phyloP scores from a whole-genome alignment of 371 early-diverging fungal species.

The Dinochytrium kinnereticum region DNA sequence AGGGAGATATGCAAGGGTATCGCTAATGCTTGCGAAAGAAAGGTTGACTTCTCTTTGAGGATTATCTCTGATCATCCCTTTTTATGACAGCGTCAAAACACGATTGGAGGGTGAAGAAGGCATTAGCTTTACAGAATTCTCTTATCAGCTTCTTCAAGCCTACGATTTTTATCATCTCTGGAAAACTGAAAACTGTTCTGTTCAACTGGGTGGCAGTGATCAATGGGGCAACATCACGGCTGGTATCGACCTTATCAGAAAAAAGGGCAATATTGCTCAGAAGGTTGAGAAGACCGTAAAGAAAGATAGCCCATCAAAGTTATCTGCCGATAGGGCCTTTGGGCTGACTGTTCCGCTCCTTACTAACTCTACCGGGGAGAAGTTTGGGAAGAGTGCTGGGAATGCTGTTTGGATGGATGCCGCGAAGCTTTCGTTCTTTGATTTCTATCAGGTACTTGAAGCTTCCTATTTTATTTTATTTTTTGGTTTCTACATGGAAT shows the following conservation, averaged over 20 bases:
- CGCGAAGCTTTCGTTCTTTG: slow-evolving; percentile 77
- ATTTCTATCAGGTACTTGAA: slow-evolving; percentile 83
- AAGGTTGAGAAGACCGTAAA: neutral
- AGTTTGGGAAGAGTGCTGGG: slow-evolving; percentile 96
- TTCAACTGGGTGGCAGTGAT: slow-evolving; percentile 95
- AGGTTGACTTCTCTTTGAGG: slow-evolving; percentile 52
- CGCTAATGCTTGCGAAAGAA: slow-evolving; percentile 86
- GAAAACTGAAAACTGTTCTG: slow-evolving; percentile 64
- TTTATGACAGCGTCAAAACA: slow-evolving; percentile 37
- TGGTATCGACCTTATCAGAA: slow-evolving; percentile 89
- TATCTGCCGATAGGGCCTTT: slow-evolving; percentile 43
- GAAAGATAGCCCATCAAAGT: too few relatives aligned
- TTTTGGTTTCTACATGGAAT: slow-evolving; percentile 12
- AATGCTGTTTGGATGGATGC: slow-evolving; percentile 94
- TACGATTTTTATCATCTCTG: slow-evolving; percentile 91
- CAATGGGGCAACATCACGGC: slow-evolving; percentile 98
- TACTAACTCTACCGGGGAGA: slow-evolving; percentile 85
- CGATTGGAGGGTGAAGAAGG: slow-evolving; percentile 83
- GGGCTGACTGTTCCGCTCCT: slow-evolving; percentile 91
- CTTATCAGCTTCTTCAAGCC: slow-evolving; percentile 94
- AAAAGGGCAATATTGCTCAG: slow-evolving; percentile 52
- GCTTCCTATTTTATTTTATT: neutral
- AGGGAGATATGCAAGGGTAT: slow-evolving; percentile 81
- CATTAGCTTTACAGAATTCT: slow-evolving; percentile 94
- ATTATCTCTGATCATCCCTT: neutral